Evolutionary conservation across 352 stramenopile species (phyloP).

Genomic region (Globisporangium nodosum): DNA sequence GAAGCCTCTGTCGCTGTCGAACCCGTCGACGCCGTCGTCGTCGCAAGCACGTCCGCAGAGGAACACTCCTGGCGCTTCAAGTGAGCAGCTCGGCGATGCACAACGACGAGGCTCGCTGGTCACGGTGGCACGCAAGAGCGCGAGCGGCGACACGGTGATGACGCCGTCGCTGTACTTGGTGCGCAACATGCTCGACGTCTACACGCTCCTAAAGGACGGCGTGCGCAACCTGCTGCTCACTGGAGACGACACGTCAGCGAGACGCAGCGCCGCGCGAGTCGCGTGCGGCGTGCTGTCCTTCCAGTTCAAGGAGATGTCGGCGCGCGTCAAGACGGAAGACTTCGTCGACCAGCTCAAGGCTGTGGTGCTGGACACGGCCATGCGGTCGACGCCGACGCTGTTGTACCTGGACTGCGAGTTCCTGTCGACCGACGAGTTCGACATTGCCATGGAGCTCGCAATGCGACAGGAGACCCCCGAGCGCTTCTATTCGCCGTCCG

Average conservation of each 20-base stretch:
- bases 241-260: constrained; percentile 33
- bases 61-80: not conserved
- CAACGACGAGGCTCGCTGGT: constrained; percentile 19
- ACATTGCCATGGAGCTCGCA: constrained; percentile 35
- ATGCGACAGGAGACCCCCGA: constrained; percentile 34
- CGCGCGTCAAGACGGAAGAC: constrained; percentile 19
- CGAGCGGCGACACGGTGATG: constrained; percentile 24
- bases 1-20: constrained; percentile 1
- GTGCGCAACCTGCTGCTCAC: constrained; percentile 33
- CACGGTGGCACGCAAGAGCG: constrained; percentile 19
- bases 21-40: not conserved
- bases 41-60: not conserved
- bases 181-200: constrained; percentile 49
- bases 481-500: constrained; percentile 38
- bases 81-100: not conserved
- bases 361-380: constrained; percentile 37
- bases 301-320: constrained; percentile 40
- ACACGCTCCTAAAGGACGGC: constrained; percentile 40
- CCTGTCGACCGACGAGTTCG: constrained; percentile 24
- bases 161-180: constrained; percentile 20
- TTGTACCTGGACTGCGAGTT: constrained; percentile 58
- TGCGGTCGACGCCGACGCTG: constrained; percentile 42
- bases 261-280: constrained; percentile 38
- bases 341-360: constrained; percentile 48
- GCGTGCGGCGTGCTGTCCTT: constrained; percentile 47